phyloP scores from a whole-genome alignment of 805 yeast genomes.

The Kuraishia cidri region DNA sequence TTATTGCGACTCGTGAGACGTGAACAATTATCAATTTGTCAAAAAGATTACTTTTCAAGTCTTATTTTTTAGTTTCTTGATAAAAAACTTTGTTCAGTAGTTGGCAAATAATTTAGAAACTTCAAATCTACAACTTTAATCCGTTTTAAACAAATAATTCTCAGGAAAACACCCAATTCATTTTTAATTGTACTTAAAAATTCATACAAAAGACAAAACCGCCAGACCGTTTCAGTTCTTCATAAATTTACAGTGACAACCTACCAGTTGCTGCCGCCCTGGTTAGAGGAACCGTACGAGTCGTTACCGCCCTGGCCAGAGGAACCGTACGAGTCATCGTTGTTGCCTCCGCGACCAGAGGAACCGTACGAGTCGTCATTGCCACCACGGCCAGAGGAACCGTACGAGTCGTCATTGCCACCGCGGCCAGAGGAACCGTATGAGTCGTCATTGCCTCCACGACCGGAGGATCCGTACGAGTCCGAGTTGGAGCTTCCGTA shows the following conservation, averaged over 20 bases:
- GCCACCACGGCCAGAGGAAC: slow-evolving; percentile 17
- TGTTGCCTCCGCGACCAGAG: slow-evolving; percentile 16
- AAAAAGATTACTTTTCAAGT: no score
- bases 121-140: no score
- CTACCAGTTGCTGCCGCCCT: slow-evolving; percentile 1
- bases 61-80: no score
- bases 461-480: slow-evolving; percentile 7
- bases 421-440: slow-evolving; percentile 19
- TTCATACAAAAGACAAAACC: no score
- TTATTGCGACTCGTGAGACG: no score
- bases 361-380: slow-evolving; percentile 19
- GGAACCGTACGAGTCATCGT: slow-evolving; percentile 11
- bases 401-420: slow-evolving; percentile 19
- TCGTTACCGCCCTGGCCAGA: slow-evolving; percentile 10
- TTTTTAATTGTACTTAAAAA: no score
- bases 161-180: no score
- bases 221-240: no score
- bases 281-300: slow-evolving; percentile 19
- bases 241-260: background rate
- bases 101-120: no score
- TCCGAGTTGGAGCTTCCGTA: slow-evolving; percentile 7
- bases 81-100: no score
- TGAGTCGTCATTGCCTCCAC: slow-evolving; percentile 9
- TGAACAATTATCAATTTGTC: no score
- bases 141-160: no score